A percentile compares a stretch with the other conserved stretches of the same genome.
These are phyloP conservation scores for Cordyceps militaris DNA, from an alignment of 2,329 filamentous ascomycete species.

Conservation along the genomic window DNA sequence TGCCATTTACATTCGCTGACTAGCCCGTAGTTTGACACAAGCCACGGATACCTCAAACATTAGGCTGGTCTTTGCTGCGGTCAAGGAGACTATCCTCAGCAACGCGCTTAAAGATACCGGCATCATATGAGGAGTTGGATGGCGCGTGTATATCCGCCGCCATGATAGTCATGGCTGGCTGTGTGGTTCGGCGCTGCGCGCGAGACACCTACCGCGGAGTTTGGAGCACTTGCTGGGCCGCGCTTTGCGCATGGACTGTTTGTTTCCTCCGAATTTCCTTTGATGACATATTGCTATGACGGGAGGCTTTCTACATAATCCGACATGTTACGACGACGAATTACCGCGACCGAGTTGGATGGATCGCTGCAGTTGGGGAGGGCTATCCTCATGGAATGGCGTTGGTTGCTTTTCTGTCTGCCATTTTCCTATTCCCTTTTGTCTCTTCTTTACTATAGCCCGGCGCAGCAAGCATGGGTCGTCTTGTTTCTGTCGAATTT, in stretches of 20 bases:
- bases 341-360: not conserved
- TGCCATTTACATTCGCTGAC: slow-evolving; percentile 15
- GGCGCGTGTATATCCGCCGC: not conserved
- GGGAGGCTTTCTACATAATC: slow-evolving; percentile 9
- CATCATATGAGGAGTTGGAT: slow-evolving; percentile 59
- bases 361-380: not conserved
- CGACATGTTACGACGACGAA: slow-evolving; percentile 9
- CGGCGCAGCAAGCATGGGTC: slow-evolving; percentile 9
- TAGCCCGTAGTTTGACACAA: slow-evolving; percentile 71
- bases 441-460: slow-evolving; percentile 3
- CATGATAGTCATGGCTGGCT: not conserved
- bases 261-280: not conserved
- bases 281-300: slow-evolving; percentile 11
- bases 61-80: slow-evolving; percentile 91
- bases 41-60: slow-evolving; percentile 98
- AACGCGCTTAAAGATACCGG: slow-evolving; percentile 97
- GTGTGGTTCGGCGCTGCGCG: not conserved
- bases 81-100: slow-evolving; percentile 97
- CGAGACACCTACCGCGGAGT: not conserved
- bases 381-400: slow-evolving; percentile 9
- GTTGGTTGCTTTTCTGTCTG: slow-evolving; percentile 2
- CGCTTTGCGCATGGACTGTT: not conserved
- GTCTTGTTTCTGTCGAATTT: slow-evolving; percentile 6
- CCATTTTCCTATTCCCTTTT: not conserved
- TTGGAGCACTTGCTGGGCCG: slow-evolving; percentile 11